Percentiles rank a stretch among this genome's conserved stretches.
Conservation (phyloP, 441 rosid genomes). For the Capsella rubella region DNA sequence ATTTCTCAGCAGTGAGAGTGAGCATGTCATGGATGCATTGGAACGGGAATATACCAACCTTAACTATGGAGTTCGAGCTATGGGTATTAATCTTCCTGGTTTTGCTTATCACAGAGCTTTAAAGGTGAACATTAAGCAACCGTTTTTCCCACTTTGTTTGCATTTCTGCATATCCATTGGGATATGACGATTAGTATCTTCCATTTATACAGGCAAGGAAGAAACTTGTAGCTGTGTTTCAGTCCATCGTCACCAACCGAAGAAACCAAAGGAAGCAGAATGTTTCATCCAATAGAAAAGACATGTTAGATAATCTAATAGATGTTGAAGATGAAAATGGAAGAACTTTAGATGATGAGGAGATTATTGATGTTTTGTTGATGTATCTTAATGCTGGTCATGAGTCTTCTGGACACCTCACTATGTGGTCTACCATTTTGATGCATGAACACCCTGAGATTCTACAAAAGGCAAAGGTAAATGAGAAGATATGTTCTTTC, state of each 20-base stretch:
- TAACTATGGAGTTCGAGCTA: slow-evolving; percentile 83
- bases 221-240: slow-evolving; percentile 62
- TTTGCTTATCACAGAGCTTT: slow-evolving; percentile 82
- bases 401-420: slow-evolving; percentile 89
- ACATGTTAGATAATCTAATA: slow-evolving; percentile 82
- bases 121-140: slow-evolving; percentile 52
- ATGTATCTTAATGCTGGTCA: slow-evolving; percentile 95
- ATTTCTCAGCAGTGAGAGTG: slow-evolving; percentile 80
- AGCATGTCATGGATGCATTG: slow-evolving; percentile 62
- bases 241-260: slow-evolving; percentile 38
- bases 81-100: slow-evolving; percentile 89
- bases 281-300: slow-evolving; percentile 49
- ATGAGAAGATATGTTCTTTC: not conserved
- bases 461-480: slow-evolving; percentile 45
- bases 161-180: not conserved
- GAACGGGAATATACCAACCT: slow-evolving; percentile 79
- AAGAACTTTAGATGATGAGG: slow-evolving; percentile 63
- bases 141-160: not conserved
- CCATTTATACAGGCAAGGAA: slow-evolving; percentile 65
- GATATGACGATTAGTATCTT: slow-evolving; percentile 11
- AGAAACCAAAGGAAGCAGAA: slow-evolving; percentile 39
- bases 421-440: slow-evolving; percentile 72
- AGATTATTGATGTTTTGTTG: slow-evolving; percentile 73
- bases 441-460: slow-evolving; percentile 47
- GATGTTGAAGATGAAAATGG: slow-evolving; percentile 75